phyloP scores from a whole-genome alignment of 2,329 filamentous ascomycete species.

The Grosmannia clavigera region DNA sequence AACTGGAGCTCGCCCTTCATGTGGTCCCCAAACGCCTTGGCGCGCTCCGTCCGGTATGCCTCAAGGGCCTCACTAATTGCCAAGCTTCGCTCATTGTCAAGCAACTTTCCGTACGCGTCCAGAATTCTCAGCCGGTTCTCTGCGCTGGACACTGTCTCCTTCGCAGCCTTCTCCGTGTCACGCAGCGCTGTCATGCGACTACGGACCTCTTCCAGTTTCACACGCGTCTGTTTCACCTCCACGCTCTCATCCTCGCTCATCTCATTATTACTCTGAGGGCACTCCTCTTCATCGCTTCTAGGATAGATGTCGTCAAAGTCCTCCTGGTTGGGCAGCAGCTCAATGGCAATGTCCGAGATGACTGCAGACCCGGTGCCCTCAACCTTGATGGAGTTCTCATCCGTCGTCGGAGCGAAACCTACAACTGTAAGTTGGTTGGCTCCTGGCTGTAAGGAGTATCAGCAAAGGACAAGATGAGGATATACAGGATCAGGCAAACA shows the following conservation, averaged over 20 bases:
- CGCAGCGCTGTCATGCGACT: conserved; percentile 19
- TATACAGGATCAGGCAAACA: background rate
- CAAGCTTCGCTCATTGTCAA: conserved; percentile 22
- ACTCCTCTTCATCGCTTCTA: conserved; percentile 16
- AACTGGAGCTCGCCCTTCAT: conserved; percentile 19
- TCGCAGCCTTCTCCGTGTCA: conserved; percentile 18
- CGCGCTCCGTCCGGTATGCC: conserved; percentile 29
- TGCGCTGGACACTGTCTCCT: conserved; percentile 22
- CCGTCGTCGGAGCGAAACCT: conserved; percentile 39
- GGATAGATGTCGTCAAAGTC: conserved; percentile 42
- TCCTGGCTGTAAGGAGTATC: conserved; percentile 27
- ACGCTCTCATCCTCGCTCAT: conserved; percentile 16
- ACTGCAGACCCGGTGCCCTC: conserved; percentile 45
- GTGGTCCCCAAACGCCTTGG: conserved; percentile 28
- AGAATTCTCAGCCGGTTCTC: conserved; percentile 28
- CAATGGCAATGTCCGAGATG: conserved; percentile 50
- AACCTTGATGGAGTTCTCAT: conserved; percentile 46
- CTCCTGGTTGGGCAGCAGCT: conserved; percentile 42
- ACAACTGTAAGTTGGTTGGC: conserved; percentile 43
- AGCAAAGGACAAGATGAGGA: background rate
- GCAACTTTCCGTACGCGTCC: conserved; percentile 24
- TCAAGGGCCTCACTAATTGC: conserved; percentile 26
- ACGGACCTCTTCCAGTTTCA: conserved; percentile 19
- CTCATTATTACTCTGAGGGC: conserved; percentile 22
- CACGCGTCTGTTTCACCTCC: conserved; percentile 13